Conservation (phyloP, 1,139 yeast genomes). For the Yueomyces sp. region DNA sequence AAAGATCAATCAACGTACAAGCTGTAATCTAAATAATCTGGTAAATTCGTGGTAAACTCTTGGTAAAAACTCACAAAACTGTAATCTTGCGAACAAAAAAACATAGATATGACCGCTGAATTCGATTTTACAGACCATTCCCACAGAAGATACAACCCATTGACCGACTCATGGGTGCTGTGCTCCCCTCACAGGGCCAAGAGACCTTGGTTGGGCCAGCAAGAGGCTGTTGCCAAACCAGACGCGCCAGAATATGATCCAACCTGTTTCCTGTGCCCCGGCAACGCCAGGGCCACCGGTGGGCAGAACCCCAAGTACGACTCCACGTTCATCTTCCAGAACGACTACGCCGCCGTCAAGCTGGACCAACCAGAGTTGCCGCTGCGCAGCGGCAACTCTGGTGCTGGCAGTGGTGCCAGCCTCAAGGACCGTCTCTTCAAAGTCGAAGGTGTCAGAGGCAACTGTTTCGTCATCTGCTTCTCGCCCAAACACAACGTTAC, state of each 20-base stretch:
- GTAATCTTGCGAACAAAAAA: no score
- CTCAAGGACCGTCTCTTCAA: conserved; percentile 36
- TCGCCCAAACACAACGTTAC: conserved; percentile 61
- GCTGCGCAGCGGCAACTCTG: conserved; percentile 4
- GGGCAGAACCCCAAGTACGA: conserved; percentile 45
- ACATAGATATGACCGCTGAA: conserved; percentile 4
- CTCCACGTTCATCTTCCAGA: conserved; percentile 46
- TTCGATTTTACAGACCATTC: conserved; percentile 46
- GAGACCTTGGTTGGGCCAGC: conserved; percentile 75
- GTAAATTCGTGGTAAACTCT: no score
- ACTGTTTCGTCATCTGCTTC: conserved; percentile 62
- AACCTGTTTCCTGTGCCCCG: conserved; percentile 64
- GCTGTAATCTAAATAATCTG: no score
- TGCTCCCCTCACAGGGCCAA: conserved; percentile 72
- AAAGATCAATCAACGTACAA: no score
- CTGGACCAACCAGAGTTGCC: conserved; percentile 40
- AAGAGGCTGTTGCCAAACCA: conserved; percentile 37
- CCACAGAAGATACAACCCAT: conserved; percentile 59
- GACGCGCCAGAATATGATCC: conserved; percentile 46
- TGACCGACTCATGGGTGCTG: conserved; percentile 49
- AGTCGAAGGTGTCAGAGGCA: conserved; percentile 53
- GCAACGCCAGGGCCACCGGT: conserved; percentile 57
- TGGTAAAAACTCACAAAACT: no score
- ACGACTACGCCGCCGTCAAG: conserved; percentile 63
- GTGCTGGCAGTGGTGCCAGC: conserved; percentile 11